Conservation (phyloP, 805 yeast species). For the Schwanniomyces vanrijiae region DNA sequence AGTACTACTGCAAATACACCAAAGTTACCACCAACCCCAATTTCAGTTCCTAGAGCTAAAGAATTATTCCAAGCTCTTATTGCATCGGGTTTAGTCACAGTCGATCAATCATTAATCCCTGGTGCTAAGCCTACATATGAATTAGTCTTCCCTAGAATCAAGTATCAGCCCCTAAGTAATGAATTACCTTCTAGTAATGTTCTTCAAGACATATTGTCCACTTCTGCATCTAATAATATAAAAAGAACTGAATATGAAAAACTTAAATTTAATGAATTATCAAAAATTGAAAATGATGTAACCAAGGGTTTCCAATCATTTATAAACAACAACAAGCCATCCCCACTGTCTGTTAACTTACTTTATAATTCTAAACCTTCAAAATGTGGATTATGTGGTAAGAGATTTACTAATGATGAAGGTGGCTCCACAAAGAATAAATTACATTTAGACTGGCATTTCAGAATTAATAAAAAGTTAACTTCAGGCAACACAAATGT, state of each 20-base stretch:
- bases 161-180: conserved; percentile 19
- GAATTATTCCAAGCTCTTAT: conserved; percentile 35
- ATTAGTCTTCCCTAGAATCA: conserved; percentile 30
- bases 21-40: conserved; percentile 8
- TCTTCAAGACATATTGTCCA: conserved; percentile 22
- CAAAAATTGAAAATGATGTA: conserved; percentile 18
- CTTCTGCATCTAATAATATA: conserved; percentile 14
- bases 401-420: conserved; percentile 65
- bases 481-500: conserved; percentile 35
- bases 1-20: conserved; percentile 5
- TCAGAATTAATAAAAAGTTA: conserved; percentile 80
- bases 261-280: conserved; percentile 30
- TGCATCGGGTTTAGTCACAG: conserved; percentile 36
- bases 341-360: conserved; percentile 30
- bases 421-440: conserved; percentile 55
- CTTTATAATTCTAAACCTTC: conserved; percentile 64
- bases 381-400: conserved; percentile 89
- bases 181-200: conserved; percentile 18
- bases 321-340: conserved; percentile 35
- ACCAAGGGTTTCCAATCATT: conserved; percentile 32
- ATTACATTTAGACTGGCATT: conserved; percentile 93
- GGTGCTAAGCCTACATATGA: conserved; percentile 35
- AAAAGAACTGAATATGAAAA: conserved; percentile 35
- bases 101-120: conserved; percentile 41
- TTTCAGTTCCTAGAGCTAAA: conserved; percentile 17